Evolutionary conservation across 2,329 filamentous ascomycete genomes (phyloP), one percentile per base, ranked within the genome.

Genomic region (Sordariomycetes sp.): DNA sequence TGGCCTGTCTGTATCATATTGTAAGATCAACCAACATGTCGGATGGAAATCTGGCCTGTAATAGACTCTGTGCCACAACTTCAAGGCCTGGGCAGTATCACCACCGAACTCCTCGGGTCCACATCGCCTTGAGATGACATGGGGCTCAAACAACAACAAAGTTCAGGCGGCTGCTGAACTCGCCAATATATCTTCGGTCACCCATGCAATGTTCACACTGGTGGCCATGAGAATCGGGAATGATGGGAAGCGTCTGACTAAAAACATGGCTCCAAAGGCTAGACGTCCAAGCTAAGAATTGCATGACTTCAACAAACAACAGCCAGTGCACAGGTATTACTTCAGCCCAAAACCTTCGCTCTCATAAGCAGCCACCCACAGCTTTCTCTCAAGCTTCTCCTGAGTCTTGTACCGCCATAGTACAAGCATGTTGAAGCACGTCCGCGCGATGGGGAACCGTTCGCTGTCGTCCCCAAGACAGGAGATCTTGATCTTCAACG

Each of bases 331-430:
- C 11, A 25, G 12, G 16, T n/a, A 32, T 76, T 68, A 93, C 69
- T 92, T 94, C 70, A 97, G 77, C 35, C 91, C 91, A 78, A 97
- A 97, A 2, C 92, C 92, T 70, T 96, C 90, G 66, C 91, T 95
- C 71, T 92, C 90, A 62, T 83, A 77, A n/a, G 96, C 90, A 3
- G 92, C 92, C 61, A 83, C 81, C 90, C 91, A 96, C 35, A 97
- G 74, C 75, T 85, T 84, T 56, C 71, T 73, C 69, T 90, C 87
- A 60, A 96, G 70, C 63, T 81, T 85, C 67, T 85, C 79, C 64
- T 79, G 82, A 3, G 81, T 83, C 40, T 71, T 68, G 70, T 93
- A 96, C 53, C 83, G 80, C 73, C 87, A 93, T 59, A 97, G 73
- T 4, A 87, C 85, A 62, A 97, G 67, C 69, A 86, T 83, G 69